These are phyloP conservation scores for Talaromyces thailandensis DNA, from an alignment of 495 filamentous ascomycete species.

Conservation along the genomic window DNA sequence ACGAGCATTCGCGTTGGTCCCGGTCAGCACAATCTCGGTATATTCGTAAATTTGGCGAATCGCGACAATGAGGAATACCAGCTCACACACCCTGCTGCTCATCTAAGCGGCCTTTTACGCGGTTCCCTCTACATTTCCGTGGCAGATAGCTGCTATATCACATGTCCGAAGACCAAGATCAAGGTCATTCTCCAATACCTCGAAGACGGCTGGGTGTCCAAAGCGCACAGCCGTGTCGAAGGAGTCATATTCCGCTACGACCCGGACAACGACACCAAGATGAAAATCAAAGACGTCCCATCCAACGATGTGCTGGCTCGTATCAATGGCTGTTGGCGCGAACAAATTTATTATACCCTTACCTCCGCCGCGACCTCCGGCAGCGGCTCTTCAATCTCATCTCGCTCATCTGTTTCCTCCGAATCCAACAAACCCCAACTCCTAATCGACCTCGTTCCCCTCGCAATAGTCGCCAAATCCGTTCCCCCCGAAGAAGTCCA, in stretches of 20 bases:
- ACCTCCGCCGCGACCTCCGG: constrained; percentile 26
- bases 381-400: background rate
- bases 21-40: constrained; percentile 88
- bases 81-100: constrained; percentile 87
- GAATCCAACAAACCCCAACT: constrained; percentile 39
- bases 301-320: constrained; percentile 75
- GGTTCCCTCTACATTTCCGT: constrained; percentile 80
- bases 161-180: constrained; percentile 75
- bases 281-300: constrained; percentile 73
- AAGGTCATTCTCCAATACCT: constrained; percentile 88
- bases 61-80: constrained; percentile 86
- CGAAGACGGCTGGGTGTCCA: constrained; percentile 91
- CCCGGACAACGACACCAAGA: constrained; percentile 67
- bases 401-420: background rate
- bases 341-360: constrained; percentile 57
- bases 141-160: constrained; percentile 76
- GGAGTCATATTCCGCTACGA: constrained; percentile 87
- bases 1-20: constrained; percentile 87
- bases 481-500: constrained; percentile 68
- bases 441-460: constrained; percentile 76
- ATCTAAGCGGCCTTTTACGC: constrained; percentile 78
- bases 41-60: constrained; percentile 79
- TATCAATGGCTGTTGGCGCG: constrained; percentile 77
- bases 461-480: constrained; percentile 66
- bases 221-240: constrained; percentile 81